Conservation (phyloP, 2,329 filamentous ascomycete species). For the Fusarium lyarnte region DNA sequence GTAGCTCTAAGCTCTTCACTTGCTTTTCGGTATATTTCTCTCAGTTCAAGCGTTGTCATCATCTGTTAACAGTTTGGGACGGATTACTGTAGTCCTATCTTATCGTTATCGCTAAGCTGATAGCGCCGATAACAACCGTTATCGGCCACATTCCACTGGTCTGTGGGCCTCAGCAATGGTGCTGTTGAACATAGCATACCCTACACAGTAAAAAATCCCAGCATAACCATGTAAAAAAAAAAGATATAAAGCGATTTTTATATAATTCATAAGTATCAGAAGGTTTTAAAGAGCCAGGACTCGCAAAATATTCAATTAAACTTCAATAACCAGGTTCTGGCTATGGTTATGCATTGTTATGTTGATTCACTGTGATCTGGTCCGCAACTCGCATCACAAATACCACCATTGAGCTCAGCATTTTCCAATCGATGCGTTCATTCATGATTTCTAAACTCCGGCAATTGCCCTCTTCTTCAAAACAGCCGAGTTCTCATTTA, state of each 20-base stretch:
- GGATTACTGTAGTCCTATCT: background rate
- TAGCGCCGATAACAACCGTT: background rate
- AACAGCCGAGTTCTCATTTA: constrained; percentile 8
- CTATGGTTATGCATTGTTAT: rapidly evolving
- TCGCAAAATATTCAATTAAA: rapidly evolving
- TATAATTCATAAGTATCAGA: rapidly evolving
- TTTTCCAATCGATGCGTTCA: rapidly evolving
- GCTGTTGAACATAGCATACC: background rate
- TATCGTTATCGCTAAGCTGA: background rate
- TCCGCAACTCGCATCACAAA: rapidly evolving
- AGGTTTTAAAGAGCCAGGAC: rapidly evolving
- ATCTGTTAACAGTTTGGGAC: background rate
- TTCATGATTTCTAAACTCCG: background rate
- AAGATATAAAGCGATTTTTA: background rate
- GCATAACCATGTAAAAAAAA: background rate
- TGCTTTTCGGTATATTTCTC: rapidly evolving
- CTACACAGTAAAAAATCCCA: rapidly evolving
- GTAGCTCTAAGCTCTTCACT: rapidly evolving
- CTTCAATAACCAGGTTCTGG: rapidly evolving
- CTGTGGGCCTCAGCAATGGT: background rate
- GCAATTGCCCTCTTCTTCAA: constrained; percentile 2
- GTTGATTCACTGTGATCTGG: rapidly evolving
- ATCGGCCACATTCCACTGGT: background rate
- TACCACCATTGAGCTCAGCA: rapidly evolving
- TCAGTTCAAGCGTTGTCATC: background rate